A percentile compares a stretch with the other conserved stretches of the same genome.
Evolutionary conservation across 1,284 basidiomycete species (phyloP).

Genomic region (Phellinidium pouzarii): DNA sequence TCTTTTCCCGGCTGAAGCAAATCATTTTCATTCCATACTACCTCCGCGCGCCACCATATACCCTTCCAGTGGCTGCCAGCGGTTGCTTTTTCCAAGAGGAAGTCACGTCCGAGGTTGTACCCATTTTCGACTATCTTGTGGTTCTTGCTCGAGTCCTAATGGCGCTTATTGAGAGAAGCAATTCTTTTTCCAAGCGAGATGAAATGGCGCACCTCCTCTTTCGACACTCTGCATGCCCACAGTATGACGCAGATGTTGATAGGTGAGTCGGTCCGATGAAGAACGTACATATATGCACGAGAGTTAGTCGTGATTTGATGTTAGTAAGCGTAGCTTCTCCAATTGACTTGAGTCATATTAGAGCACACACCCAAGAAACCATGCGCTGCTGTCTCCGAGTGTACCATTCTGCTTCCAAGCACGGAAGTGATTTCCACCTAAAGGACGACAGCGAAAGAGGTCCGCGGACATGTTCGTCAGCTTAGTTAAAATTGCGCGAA

Average conservation of each 20-base stretch:
- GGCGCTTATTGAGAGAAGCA: background rate
- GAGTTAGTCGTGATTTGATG: background rate
- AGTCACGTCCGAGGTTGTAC: constrained; percentile 73
- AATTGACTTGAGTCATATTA: background rate
- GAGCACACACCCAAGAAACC: constrained; percentile 39
- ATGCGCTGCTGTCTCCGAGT: constrained; percentile 35
- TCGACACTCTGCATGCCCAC: constrained; percentile 48
- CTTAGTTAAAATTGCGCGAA: too few relatives aligned
- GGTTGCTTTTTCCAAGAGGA: constrained; percentile 58
- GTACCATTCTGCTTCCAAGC: constrained; percentile 43
- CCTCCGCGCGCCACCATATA: constrained; percentile 63
- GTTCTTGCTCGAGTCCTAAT: constrained; percentile 52
- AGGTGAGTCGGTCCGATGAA: background rate
- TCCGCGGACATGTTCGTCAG: too few relatives aligned
- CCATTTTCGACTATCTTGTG: constrained; percentile 71
- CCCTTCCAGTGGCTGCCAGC: constrained; percentile 53
- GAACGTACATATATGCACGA: background rate
- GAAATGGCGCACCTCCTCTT: constrained; percentile 51
- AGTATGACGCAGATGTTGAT: background rate
- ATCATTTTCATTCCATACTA: constrained; percentile 59
- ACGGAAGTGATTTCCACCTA: constrained; percentile 40
- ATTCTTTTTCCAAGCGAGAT: background rate
- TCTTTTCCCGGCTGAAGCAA: constrained; percentile 57
- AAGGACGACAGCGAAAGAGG: background rate
- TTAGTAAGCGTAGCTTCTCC: background rate